These are phyloP conservation scores for Chrysoporthe austroafricana DNA, from an alignment of 2,329 filamentous ascomycete genomes.

Conservation along the genomic window DNA sequence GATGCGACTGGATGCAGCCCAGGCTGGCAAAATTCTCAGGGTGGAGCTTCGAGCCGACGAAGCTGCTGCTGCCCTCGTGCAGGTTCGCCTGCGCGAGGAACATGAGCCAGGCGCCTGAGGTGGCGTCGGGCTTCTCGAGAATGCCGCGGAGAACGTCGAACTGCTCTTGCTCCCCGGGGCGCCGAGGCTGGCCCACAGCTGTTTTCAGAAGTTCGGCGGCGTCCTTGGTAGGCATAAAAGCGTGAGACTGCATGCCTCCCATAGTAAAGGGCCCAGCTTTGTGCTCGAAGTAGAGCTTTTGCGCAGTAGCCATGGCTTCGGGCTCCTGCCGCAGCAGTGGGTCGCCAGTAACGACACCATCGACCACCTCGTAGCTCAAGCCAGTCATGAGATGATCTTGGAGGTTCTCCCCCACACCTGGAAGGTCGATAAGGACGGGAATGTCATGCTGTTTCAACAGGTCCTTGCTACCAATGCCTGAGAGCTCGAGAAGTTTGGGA, in stretches of 20 bases:
- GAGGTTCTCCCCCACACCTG: constrained; percentile 21
- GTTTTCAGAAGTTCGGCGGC: too few relatives aligned
- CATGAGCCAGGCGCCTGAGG: too few relatives aligned
- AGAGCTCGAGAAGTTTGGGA: constrained; percentile 33
- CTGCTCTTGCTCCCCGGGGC: too few relatives aligned
- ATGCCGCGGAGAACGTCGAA: too few relatives aligned
- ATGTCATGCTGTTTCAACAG: neutral
- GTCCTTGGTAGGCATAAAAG: too few relatives aligned
- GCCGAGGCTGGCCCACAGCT: too few relatives aligned
- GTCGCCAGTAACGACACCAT: constrained; percentile 33
- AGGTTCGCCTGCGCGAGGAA: too few relatives aligned
- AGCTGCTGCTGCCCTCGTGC: constrained; percentile 15
- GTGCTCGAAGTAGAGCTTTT: constrained; percentile 30
- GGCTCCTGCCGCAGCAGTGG: constrained; percentile 25
- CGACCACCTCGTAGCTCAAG: constrained; percentile 33
- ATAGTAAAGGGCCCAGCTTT: constrained; percentile 32
- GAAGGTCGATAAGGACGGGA: constrained; percentile 12
- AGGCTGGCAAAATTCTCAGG: too few relatives aligned
- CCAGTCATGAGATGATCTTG: constrained; percentile 26
- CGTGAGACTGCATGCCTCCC: constrained; percentile 13
- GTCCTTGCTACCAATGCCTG: constrained; percentile 27
- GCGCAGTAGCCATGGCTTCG: constrained; percentile 19
- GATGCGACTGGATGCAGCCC: constrained; percentile 30
- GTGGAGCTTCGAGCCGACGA: constrained; percentile 34
- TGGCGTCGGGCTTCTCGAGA: too few relatives aligned